A percentile compares a stretch with the other conserved stretches of the same genome.
phyloP scores from a whole-genome alignment of 768 basidiomycete genomes.

The Lactarius psammicola region DNA sequence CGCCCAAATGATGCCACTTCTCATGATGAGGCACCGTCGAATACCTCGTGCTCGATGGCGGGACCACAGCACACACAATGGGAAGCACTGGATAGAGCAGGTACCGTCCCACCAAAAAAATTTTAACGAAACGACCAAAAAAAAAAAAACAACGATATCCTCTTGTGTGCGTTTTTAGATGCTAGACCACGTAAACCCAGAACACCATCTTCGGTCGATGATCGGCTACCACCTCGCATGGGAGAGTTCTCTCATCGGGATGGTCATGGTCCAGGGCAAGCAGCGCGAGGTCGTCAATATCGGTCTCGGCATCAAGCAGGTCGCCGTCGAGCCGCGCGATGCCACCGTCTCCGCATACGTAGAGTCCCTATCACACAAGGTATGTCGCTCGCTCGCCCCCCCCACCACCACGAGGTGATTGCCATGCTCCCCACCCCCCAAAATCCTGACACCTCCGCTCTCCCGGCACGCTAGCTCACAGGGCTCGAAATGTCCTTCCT shows the following conservation, averaged over 20 bases:
- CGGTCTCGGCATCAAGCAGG: slow-evolving; percentile 73
- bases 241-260: slow-evolving; percentile 70
- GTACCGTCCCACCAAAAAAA: slow-evolving; percentile 34
- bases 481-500: slow-evolving; percentile 54
- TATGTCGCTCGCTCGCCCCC: too few relatives aligned
- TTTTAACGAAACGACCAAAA: neutral
- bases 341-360: slow-evolving; percentile 61
- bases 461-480: slow-evolving; percentile 38
- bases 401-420: too few relatives aligned
- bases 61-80: slow-evolving; percentile 55
- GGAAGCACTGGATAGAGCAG: slow-evolving; percentile 85
- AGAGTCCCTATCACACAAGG: slow-evolving; percentile 75
- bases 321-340: slow-evolving; percentile 59
- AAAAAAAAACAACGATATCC: too few relatives aligned
- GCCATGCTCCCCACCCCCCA: too few relatives aligned
- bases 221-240: slow-evolving; percentile 76
- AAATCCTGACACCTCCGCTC: neutral
- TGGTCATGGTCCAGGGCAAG: slow-evolving; percentile 81
- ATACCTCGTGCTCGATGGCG: slow-evolving; percentile 75
- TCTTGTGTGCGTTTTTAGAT: slow-evolving; percentile 33
- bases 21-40: slow-evolving; percentile 84
- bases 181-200: slow-evolving; percentile 51
- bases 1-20: slow-evolving; percentile 69
- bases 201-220: slow-evolving; percentile 59
- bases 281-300: slow-evolving; percentile 77